Conservation (phyloP, 345 rosid species). For the Anacardium occidentale region DNA sequence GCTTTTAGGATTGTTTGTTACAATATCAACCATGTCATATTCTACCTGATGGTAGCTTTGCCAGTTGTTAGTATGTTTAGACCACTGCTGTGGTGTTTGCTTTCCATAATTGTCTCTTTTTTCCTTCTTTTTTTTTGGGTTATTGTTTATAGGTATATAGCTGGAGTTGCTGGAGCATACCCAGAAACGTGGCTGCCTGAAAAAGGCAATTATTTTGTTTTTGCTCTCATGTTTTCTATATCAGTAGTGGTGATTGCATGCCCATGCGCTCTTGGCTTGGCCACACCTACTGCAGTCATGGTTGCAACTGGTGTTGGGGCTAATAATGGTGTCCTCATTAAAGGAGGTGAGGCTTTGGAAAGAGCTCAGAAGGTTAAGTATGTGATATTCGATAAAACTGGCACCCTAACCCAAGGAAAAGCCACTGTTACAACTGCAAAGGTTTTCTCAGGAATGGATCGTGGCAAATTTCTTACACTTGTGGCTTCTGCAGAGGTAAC, state of each 20-base stretch:
- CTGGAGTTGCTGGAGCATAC: slow-evolving; percentile 77
- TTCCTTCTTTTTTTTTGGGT: too few relatives aligned
- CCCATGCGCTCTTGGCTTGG: slow-evolving; percentile 99
- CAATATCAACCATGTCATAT: neutral
- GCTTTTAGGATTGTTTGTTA: neutral
- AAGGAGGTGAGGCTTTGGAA: slow-evolving; percentile 99
- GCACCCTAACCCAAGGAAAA: slow-evolving; percentile 95
- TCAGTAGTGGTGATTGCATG: slow-evolving; percentile 98
- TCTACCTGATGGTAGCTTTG: neutral
- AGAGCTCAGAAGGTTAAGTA: slow-evolving; percentile 91
- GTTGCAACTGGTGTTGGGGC: slow-evolving; percentile 99
- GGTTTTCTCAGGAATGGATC: slow-evolving; percentile 76
- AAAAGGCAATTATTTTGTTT: slow-evolving; percentile 83
- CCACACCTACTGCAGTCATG: slow-evolving; percentile 99
- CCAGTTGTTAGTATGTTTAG: neutral
- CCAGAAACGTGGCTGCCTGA: slow-evolving; percentile 89
- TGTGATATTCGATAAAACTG: slow-evolving; percentile 96
- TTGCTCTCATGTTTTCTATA: slow-evolving; percentile 95
- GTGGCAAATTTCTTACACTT: slow-evolving; percentile 85
- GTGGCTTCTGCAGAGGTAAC: slow-evolving; percentile 98
- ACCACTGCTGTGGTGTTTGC: neutral
- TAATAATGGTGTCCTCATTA: slow-evolving; percentile 91
- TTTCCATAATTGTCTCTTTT: neutral
- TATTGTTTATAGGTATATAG: slow-evolving; percentile 59
- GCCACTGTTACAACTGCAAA: slow-evolving; percentile 85